Evolutionary conservation across 2,329 filamentous ascomycete genomes (phyloP), one percentile per base, ranked within the genome.

Genomic region (Monosporascus sp.): DNA sequence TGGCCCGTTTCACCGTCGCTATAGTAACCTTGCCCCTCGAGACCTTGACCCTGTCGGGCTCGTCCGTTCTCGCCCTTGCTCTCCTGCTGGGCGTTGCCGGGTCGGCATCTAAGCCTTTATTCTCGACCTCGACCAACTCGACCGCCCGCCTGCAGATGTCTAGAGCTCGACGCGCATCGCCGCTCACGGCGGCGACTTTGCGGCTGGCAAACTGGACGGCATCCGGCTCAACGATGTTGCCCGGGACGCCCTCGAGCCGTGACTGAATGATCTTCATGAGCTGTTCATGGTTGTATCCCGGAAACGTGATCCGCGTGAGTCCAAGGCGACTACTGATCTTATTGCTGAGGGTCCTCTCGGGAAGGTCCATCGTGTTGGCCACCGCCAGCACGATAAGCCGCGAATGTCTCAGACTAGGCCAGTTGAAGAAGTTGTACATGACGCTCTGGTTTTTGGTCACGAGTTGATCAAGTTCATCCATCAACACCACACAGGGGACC

Each of bases 361-460:
- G 94, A 54, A 99, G 74, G 73, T 99, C 94, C 94, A 99, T 99
- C 24, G 94, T 99, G 71, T 99, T 99, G 50, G 94, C 95, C 18
- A 99, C 94, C 11, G 95, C 95, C 7, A 99, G 83, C 7, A 99
- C 95, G 69, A 99, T 97, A 45, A 99, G 79, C 48, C 92, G 85
- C 51, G 91, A 96, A 71, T 99, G 92, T 49, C 89, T 84, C 51
- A 97, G 78, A 11, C 90, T 89, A 4, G 94, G 94, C 94, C 94
- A 99, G 67, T 99, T 99, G 81, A 99, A 99, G 72, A 99, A 99
- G 71, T 99, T 99, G 75, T 99, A 99, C 94, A 99, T 99, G 72
- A 99, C 94, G n/a, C 90, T 93, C 70, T 99, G 95, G 65, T 96
- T 97, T 67, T 93, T 94, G 14, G 94, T 99, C 5, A 99, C 95